Conservation (phyloP, 345 rosid genomes). For the Rhizophora mangle region DNA sequence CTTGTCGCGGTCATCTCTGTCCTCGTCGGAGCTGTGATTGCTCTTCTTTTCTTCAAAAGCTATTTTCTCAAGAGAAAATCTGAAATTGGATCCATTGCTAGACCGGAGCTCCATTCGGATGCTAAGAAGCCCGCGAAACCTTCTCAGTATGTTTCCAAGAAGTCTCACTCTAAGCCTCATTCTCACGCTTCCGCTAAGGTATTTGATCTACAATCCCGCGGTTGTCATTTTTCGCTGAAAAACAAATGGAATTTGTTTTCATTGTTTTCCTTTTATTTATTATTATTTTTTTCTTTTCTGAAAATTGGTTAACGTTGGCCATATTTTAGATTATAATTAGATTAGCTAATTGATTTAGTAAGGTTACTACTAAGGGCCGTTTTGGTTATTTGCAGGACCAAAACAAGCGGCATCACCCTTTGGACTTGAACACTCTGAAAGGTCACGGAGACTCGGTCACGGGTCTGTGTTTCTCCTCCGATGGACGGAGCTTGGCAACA, state of each 20-base stretch:
- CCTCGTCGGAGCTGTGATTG: conserved; percentile 62
- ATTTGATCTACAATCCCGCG: not conserved
- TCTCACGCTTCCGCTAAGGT: conserved; percentile 67
- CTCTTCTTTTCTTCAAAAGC: conserved; percentile 64
- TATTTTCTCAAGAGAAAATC: conserved; percentile 74
- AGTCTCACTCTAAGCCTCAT: conserved; percentile 59
- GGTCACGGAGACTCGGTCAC: conserved; percentile 90
- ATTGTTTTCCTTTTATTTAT: not conserved
- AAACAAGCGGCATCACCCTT: conserved; percentile 71
- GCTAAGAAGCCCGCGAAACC: conserved; percentile 53
- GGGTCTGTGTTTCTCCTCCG: conserved; percentile 70
- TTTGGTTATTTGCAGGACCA: conserved; percentile 49
- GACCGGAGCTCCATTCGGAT: conserved; percentile 55
- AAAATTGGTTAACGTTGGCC: not conserved
- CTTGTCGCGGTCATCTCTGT: conserved; percentile 49
- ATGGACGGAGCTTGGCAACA: conserved; percentile 76
- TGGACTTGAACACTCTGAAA: conserved; percentile 93
- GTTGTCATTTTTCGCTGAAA: not conserved
- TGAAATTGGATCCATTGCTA: conserved; percentile 65
- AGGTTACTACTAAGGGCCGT: not conserved
- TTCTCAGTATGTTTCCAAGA: conserved; percentile 41
- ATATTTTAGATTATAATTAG: not conserved
- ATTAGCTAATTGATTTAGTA: not conserved
- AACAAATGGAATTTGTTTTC: not conserved
- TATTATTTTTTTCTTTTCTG: not conserved